Evolutionary conservation across 2,329 filamentous ascomycete genomes (phyloP), one percentile per base, ranked within the genome.

Genomic region (Fusarium nygamai): DNA sequence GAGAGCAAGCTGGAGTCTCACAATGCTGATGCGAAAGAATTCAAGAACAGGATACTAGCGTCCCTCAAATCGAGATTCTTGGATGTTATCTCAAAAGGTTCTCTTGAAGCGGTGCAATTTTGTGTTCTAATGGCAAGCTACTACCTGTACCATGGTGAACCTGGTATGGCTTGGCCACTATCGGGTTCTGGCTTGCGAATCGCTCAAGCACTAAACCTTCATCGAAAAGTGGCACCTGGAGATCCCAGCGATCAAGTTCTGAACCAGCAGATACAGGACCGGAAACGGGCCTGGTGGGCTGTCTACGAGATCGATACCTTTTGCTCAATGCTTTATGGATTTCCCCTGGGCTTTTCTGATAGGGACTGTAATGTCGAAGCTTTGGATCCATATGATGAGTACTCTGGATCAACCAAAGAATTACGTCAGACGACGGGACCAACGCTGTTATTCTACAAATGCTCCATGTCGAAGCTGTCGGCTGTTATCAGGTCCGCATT

Each of bases 201-300:
- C 19, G 81, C 81, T 0, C 82, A 84, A 38, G 81, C 82, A 3
- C 67, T 84, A 5, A 76, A 78, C 20, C 53, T 84, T 2, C 83
- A 84, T 50, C 58, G 68, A 12, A 62, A 4, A 12, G 24, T 19
- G 13, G 7, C 20, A 34, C 24, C 17, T 39, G 63, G 51, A 1
- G 82, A 84, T 61, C 83, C 79, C 20, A 77, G 80, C 31, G 76
- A 82, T 1, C 78, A 80, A 13, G 61, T 73, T 2, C 59, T 83
- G 1, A 34, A 39, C 6, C 50, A 63, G 10, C 44, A 36, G 2
- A 69, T 43, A 71, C 80, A 82, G 50, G 76, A 77, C 1, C 61
- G 79, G 19, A 83, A 84, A 24, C 79, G 82, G 1, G 82, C 81
- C 16, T 84, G 83, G 83, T 84, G 83, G 82, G 82, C 83, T 2